These are phyloP conservation scores for Xylaria scruposa DNA, from an alignment of 495 filamentous ascomycete genomes.

Conservation along the genomic window DNA sequence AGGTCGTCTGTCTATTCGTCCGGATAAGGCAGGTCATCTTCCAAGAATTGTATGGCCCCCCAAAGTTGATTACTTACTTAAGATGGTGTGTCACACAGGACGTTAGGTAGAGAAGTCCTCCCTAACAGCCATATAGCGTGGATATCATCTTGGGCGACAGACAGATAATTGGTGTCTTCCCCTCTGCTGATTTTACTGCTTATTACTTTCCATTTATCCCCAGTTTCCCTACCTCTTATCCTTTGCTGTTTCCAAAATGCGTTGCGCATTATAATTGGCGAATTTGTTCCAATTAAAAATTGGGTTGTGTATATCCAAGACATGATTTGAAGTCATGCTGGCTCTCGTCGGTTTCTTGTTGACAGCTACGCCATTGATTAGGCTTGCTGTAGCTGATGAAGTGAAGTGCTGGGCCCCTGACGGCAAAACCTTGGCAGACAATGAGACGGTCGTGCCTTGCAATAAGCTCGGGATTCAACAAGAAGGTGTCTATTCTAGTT, in stretches of 20 bases:
- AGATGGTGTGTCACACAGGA: slow-evolving; percentile 8
- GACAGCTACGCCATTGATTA: not conserved
- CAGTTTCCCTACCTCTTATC: not conserved
- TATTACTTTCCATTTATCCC: not conserved
- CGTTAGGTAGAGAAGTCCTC: not conserved
- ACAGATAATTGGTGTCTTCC: slow-evolving; percentile 8
- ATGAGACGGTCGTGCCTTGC: slow-evolving; percentile 36
- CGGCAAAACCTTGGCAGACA: slow-evolving; percentile 32
- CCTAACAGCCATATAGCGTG: not conserved
- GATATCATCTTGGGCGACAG: not conserved
- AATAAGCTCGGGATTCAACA: slow-evolving; percentile 39
- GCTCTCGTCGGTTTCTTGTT: not conserved
- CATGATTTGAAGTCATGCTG: slow-evolving; percentile 8
- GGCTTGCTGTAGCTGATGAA: slow-evolving; percentile 14
- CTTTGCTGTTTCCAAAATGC: not conserved
- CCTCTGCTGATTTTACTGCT: not conserved
- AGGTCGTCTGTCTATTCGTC: slow-evolving; percentile 5
- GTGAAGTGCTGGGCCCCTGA: slow-evolving; percentile 35
- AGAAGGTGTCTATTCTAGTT: slow-evolving; percentile 37
- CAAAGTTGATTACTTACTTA: not conserved
- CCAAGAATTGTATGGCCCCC: not conserved
- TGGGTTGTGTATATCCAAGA: not conserved
- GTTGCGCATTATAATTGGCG: not conserved
- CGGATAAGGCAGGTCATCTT: not conserved
- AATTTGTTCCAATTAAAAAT: not conserved